These are phyloP conservation scores for Erucastrum elatum DNA, from an alignment of 345 rosid species.

Conservation along the genomic window DNA sequence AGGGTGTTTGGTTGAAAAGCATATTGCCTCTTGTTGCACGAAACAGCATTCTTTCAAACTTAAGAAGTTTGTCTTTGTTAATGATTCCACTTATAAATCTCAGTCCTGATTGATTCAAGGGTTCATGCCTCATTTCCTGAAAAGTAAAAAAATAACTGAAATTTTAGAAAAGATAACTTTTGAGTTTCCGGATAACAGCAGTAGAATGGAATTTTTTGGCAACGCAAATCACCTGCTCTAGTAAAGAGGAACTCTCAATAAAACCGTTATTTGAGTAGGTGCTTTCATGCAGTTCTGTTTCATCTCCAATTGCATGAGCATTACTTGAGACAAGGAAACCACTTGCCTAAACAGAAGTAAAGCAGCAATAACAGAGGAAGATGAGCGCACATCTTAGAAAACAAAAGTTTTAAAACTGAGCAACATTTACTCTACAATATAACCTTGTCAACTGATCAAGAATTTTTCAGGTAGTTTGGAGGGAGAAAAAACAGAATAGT, in stretches of 20 bases:
- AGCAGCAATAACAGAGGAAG: constrained; percentile 3
- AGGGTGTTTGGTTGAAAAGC: constrained; percentile 90
- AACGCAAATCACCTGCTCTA: constrained; percentile 90
- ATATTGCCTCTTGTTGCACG: constrained; percentile 98
- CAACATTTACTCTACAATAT: constrained; percentile 3
- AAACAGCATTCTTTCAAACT: constrained; percentile 93
- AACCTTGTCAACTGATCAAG: neutral
- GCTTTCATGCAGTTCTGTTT: constrained; percentile 76
- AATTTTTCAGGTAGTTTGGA: neutral
- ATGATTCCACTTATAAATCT: constrained; percentile 88
- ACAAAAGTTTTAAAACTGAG: neutral
- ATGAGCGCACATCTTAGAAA: constrained; percentile 1
- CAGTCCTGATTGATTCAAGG: constrained; percentile 74
- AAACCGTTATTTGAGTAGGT: constrained; percentile 51
- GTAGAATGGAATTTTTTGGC: too few relatives aligned
- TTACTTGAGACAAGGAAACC: constrained; percentile 80
- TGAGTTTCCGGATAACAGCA: constrained; percentile 31
- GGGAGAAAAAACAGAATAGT: neutral
- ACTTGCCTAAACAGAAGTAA: constrained; percentile 58
- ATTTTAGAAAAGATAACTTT: constrained; percentile 27
- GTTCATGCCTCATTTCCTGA: constrained; percentile 67
- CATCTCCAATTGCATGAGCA: constrained; percentile 61
- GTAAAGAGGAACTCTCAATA: constrained; percentile 62
- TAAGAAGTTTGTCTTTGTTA: constrained; percentile 65
- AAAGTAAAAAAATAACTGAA: constrained; percentile 31